These are phyloP conservation scores for Alternaria novae-zelandiae DNA, from an alignment of 2,329 filamentous ascomycete genomes.

Conservation along the genomic window DNA sequence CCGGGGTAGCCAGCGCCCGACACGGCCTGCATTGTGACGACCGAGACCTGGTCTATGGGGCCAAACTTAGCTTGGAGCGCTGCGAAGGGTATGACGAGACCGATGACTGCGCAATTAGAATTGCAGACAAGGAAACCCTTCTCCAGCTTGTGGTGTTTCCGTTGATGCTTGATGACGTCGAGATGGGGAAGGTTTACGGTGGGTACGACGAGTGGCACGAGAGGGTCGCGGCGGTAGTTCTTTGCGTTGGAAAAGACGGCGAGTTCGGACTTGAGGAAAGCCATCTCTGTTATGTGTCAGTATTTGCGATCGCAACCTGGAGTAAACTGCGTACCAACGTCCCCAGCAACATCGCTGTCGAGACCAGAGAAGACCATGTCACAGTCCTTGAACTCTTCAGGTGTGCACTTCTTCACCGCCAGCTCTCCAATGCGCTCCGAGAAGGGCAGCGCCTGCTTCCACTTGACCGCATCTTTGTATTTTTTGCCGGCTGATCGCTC, in stretches of 20 bases:
- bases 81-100: conserved; percentile 91
- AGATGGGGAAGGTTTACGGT: conserved; percentile 92
- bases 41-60: conserved; percentile 74
- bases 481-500: conserved; percentile 88
- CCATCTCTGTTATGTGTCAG: conserved; percentile 66
- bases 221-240: conserved; percentile 89
- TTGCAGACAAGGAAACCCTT: conserved; percentile 97
- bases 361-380: conserved; percentile 93
- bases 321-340: conserved; percentile 71
- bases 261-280: conserved; percentile 85
- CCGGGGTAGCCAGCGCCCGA: conserved; percentile 91
- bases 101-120: conserved; percentile 97
- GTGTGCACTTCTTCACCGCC: conserved; percentile 82
- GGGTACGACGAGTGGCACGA: conserved; percentile 91
- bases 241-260: conserved; percentile 97
- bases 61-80: conserved; percentile 88
- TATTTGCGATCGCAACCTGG: not conserved
- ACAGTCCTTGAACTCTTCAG: conserved; percentile 84
- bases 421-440: conserved; percentile 76
- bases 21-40: conserved; percentile 94
- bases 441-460: conserved; percentile 92
- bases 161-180: conserved; percentile 87
- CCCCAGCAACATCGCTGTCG: conserved; percentile 89
- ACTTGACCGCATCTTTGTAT: conserved; percentile 91
- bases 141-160: conserved; percentile 71